Base-by-base conservation (phyloP, 768 basidiomycete genomes). In the Nidularia sp. region DNA sequence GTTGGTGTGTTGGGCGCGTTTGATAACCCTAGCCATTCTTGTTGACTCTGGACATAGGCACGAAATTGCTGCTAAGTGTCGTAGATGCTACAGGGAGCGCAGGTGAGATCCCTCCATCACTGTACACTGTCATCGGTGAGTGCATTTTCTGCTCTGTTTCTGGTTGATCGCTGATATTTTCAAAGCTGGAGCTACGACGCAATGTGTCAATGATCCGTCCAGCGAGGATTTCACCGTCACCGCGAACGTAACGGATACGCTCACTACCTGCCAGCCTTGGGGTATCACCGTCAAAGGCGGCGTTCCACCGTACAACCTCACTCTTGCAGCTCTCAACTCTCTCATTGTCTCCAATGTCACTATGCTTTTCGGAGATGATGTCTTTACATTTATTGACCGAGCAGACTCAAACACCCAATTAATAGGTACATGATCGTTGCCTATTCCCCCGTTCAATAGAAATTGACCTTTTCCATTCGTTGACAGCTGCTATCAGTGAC, bases 241-340 rank as follows among this genome's bases (percentile, higher is more conserved):
- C 4, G 59, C 69, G 9, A 75, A 73, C 53, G 61, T 70, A 25
- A 70, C 73, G 6, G 57, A 50, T 6, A 57, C 59, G 1, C 45
- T 77, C 3, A 54, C 57, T 7, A 72, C 75, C 10, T 80, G 76
- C 53, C 59, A 72, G 35, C 67, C 68, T 4, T 76, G 75, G 74
- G 70, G 73, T 2, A 54, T 75, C 9, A 66, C 61, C 6, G 64
- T 77, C 49, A 64, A 55, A 4, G 76, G 73, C 22, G 75, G 74
- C 9, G 59, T 59, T 1, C 67, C 69, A 34, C 79, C 76, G 1
- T 76, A 76, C 58, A 68, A 61, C 13, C 51, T 78, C 9, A 66
- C 68, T 0, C 47, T 78, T 5, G 67, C 65, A 33, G 64, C 68
- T 2, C 35, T 69, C 10, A 61, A 61, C 41, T 66, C 70, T 0